Evolutionary conservation across 192 early-diverging fungal genomes (phyloP), one percentile per base, ranked within the genome.

Genomic region (Backusella parvicylindrica): DNA sequence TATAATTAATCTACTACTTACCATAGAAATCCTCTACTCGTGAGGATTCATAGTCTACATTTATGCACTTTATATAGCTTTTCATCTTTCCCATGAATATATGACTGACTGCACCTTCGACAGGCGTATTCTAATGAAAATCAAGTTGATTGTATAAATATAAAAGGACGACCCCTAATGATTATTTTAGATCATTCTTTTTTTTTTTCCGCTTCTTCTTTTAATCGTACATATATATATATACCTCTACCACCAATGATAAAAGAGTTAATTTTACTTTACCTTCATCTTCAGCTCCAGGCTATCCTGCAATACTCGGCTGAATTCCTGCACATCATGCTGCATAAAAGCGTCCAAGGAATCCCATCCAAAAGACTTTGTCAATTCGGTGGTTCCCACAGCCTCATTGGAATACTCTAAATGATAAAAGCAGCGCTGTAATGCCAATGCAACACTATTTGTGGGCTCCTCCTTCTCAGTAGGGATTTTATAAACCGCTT

Each of bases 271-370:
- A 3, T 30, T 40, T 9, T 16, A 47, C 30, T 75, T 13, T 77
- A 91, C 94, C 92, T 98, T 97, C 96, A 99, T 99, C 83, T 97
- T 97, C 32, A 85, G 90, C 84, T 98, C 98, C 43, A 99, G 83
- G 81, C 94, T 97, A 80, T 99, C 97, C 81, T 98, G 96, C 65
- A 99, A 85, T 18, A 98, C 95, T 56, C 98, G 88, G 81, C 97
- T 97, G 77, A 99, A 96, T 83, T 98, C 97, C 79, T 98, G 96
- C 16, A 98, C 93, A 83, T 99, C 98, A 79, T 99, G 98, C 86
- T 99, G 97, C 89, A 91, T 92, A 77, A 98, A 99, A 23, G 95
- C 92, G 49, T 98, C 98, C 63, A 92, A 67, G 16, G 95, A 91
- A 80, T 97, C 94, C 98, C 98, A 99, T 30, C 98, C 98, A 89